Conservation (phyloP, 352 stramenopile genomes). For the Phytopythium sindhum region DNA sequence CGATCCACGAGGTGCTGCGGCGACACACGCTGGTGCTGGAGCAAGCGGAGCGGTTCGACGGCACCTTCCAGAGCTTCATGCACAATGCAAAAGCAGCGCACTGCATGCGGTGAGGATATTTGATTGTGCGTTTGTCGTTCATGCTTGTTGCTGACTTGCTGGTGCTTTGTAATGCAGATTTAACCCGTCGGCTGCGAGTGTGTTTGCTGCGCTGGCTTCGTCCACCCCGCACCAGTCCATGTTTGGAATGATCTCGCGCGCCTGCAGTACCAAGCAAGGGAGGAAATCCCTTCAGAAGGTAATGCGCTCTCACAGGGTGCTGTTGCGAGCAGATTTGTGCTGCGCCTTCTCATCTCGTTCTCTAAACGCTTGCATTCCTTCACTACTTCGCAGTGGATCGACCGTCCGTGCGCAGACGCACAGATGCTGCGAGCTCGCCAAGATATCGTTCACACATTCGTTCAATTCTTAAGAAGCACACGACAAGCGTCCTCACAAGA, state of each 20-base stretch:
- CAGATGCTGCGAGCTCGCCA: slow-evolving; percentile 12
- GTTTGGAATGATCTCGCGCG: slow-evolving; percentile 17
- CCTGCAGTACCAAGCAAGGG: slow-evolving; percentile 17
- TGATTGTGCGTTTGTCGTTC: background rate
- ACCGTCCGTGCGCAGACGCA: slow-evolving; percentile 16
- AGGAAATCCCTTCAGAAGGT: slow-evolving; percentile 2
- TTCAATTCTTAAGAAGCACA: background rate
- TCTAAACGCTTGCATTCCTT: background rate
- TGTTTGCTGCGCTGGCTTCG: background rate
- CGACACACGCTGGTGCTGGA: background rate
- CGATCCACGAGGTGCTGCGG: background rate
- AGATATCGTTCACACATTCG: slow-evolving; percentile 18
- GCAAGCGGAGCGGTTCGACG: background rate
- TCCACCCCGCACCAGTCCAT: slow-evolving; percentile 10
- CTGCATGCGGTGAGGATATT: background rate
- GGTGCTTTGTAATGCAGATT: background rate
- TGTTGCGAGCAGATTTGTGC: background rate
- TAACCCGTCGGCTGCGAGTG: background rate
- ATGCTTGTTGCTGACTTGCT: background rate
- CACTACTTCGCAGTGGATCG: slow-evolving; percentile 17
- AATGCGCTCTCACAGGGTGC: too few species aligned
- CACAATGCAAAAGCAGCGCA: background rate
- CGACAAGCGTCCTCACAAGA: background rate
- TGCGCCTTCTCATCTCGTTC: background rate
- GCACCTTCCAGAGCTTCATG: background rate